Conservation (phyloP, 2,329 filamentous ascomycete genomes). For the Colletotrichum neosansevieriae region DNA sequence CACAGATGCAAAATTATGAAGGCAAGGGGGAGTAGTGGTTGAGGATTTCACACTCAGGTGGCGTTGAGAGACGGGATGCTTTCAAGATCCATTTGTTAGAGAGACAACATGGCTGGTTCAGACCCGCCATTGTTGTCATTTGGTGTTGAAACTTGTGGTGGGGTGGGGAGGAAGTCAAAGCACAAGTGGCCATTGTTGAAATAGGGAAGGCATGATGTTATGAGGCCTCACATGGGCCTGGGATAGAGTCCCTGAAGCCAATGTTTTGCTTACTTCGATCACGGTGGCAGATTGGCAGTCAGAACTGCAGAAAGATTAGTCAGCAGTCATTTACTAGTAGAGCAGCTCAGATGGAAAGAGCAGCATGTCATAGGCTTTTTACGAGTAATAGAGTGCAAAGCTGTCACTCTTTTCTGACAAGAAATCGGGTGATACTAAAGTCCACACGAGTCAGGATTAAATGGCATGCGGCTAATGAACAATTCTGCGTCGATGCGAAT, state of each 20-base stretch:
- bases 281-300: neutral
- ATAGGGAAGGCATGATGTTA: conserved; percentile 26
- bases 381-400: conserved; percentile 13
- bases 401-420: neutral
- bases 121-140: conserved; percentile 7
- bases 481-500: neutral
- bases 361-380: conserved; percentile 17
- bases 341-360: conserved; percentile 4
- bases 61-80: conserved; percentile 28
- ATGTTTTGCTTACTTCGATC: neutral
- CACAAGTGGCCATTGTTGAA: conserved; percentile 11
- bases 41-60: conserved; percentile 11
- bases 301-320: neutral
- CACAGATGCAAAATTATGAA: conserved; percentile 81
- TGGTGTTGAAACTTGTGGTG: neutral
- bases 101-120: conserved; percentile 19
- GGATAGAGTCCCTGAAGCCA: conserved; percentile 20
- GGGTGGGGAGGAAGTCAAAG: neutral
- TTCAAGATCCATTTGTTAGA: conserved; percentile 32
- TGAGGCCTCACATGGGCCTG: conserved; percentile 29
- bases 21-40: neutral
- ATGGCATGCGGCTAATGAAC: conserved; percentile 6
- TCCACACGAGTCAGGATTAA: conserved; percentile 1
- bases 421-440: neutral
- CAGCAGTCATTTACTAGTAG: neutral